Base-by-base conservation (phyloP, 2,329 filamentous ascomycete genomes). In the Geoglossum cookeanum region DNA sequence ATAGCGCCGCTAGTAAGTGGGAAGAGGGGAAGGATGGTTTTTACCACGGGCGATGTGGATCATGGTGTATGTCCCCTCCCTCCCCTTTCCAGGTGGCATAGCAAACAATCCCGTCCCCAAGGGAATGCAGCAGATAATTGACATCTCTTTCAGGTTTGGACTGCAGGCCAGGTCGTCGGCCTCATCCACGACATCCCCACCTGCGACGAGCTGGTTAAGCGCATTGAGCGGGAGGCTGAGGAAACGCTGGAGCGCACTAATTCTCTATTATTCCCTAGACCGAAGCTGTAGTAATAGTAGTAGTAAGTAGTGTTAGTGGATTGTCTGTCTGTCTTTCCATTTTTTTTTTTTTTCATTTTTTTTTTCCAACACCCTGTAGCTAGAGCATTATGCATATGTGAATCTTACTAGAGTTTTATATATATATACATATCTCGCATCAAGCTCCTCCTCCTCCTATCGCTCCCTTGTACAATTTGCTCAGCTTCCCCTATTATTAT, bases 121-220 rank as follows among this genome's bases (percentile, higher is more conserved):
- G 3, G 42, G 13, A 17, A 48, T 22, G 32, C 7, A 17, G 42
- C 55, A 15, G n/a, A 44, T 22, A 22, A 22, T 13, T 45, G 13
- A 45, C 17, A 3, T 13, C 4, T 17, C 4, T 5, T 22, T 22
- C 64, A 91, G 85, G 86, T 96, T 44, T 98, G 92, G 92, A 97
- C 92, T 22, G 89, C 91, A 7, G 92, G 92, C 9, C 91, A 96
- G 69, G 91, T 97, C 63, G 95, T 98, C 54, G 74, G 74, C 7
- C 65, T 77, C 13, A 77, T 77, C 60, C 72, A 77, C 59, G 74
- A 76, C 58, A 72, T 76, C 37, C 74, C 74, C 1, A 74, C 72
- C 1, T 75, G 74, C 62, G 68, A 68, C 39, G 72, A 68, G 49
- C 68, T 76, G 15, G 61, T 75, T 4, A 65, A 60, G 37, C 67